Conservation (phyloP, 257 asterid species). For the Salvia miltiorrhiza region DNA sequence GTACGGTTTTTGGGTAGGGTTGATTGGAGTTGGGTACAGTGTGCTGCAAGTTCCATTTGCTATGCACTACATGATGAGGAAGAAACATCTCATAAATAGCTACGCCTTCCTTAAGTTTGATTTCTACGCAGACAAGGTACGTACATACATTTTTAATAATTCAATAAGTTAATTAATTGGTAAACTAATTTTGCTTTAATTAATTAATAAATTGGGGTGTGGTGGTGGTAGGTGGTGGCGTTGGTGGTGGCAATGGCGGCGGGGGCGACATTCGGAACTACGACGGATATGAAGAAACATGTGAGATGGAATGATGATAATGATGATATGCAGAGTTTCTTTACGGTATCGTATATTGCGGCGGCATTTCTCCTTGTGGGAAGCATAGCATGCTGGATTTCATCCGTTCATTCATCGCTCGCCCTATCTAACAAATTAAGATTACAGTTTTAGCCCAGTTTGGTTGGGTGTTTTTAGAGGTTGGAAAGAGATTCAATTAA, state of each 20-base stretch:
- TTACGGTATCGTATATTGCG: constrained; percentile 7
- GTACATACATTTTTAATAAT: no score
- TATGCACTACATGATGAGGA: constrained; percentile 22
- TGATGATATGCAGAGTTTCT: constrained; percentile 6
- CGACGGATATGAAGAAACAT: constrained; percentile 23
- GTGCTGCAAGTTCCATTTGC: constrained; percentile 29
- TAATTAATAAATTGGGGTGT: no score
- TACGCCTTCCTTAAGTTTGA: constrained; percentile 23
- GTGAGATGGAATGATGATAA: background rate
- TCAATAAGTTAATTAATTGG: no score
- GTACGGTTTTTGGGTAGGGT: constrained; percentile 22
- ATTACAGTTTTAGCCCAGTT: no score
- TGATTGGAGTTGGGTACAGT: constrained; percentile 20
- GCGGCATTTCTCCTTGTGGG: constrained; percentile 27
- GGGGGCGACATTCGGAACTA: constrained; percentile 30
- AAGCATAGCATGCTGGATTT: constrained; percentile 8
- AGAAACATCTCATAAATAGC: constrained; percentile 24
- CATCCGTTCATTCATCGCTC: constrained; percentile 31
- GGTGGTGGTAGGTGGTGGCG: constrained; percentile 1
- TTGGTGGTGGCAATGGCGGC: constrained; percentile 24
- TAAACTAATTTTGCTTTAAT: no score
- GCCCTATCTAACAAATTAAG: background rate
- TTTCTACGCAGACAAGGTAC: constrained; percentile 28
- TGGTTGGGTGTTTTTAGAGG: no score
- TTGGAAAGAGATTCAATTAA: no score